These are phyloP conservation scores for Tetrapisispora fleetii DNA, from an alignment of 805 yeast genomes.

Conservation along the genomic window DNA sequence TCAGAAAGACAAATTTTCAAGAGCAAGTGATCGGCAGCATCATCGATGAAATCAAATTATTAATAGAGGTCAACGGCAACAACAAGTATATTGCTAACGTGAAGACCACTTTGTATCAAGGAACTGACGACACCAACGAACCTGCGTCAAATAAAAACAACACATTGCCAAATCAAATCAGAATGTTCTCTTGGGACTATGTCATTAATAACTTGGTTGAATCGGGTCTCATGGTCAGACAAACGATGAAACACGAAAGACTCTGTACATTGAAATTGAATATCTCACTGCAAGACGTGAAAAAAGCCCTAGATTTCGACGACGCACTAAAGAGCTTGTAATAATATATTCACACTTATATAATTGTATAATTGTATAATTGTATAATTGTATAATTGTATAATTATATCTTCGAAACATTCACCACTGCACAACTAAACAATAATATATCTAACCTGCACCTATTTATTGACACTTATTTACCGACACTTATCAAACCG, in stretches of 20 bases:
- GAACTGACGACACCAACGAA: neutral
- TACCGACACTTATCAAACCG: too few relatives aligned
- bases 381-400: too few relatives aligned
- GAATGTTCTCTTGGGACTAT: conserved; percentile 44
- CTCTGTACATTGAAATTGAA: conserved; percentile 52
- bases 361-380: too few relatives aligned
- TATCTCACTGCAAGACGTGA: conserved; percentile 61
- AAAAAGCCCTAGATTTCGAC: conserved; percentile 51
- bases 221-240: conserved; percentile 65
- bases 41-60: conserved; percentile 60
- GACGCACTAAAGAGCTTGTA: conserved; percentile 30
- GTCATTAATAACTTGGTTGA: conserved; percentile 65
- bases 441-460: too few relatives aligned
- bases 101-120: conserved; percentile 15
- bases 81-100: conserved; percentile 23
- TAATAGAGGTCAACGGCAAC: conserved; percentile 35
- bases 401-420: too few relatives aligned
- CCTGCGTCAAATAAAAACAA: conserved; percentile 19
- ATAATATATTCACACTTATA: neutral
- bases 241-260: conserved; percentile 59
- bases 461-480: too few relatives aligned
- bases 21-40: conserved; percentile 70
- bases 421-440: too few relatives aligned
- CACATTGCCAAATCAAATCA: conserved; percentile 36
- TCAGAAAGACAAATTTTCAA: conserved; percentile 56